Evolutionary conservation across 352 stramenopile genomes (phyloP), one percentile per base, ranked within the genome.

Genomic region (Salisapilia sapeloensis): DNA sequence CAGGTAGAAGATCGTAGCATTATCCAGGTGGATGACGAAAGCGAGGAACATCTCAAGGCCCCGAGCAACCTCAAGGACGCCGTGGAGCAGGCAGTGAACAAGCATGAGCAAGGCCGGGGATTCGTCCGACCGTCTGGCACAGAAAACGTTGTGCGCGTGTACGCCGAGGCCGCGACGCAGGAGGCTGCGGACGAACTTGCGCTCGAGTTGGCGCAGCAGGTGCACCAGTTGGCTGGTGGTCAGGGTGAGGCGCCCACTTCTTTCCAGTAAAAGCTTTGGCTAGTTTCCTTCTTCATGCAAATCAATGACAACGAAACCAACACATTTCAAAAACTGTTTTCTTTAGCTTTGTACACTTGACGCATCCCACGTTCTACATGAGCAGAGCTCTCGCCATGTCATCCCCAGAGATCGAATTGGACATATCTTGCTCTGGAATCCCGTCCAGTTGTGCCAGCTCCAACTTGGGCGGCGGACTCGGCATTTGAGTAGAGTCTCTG

Each of bases 121-220:
- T 99, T 99, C 53, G 80, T 98, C 14, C 74, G 95, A 24, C 89
- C 94, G 18, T 98, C 87, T 39, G 95, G 95, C 16, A 99, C 95
- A 1, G 95, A 99, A 54, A 84, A 99, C 51, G 92, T 92, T 6
- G 94, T 99, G 21, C 89, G 95, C 25, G 82, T 99, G 23, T 99
- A 99, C 66, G 95, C 95, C 18, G 95, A 98, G 57, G 92, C 93
- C 13, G 54, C 72, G 41, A 95, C 77, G 14, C 72, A 94, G 49
- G 58, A 63, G 13, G 64, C 81, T 36, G 92, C 90, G 1, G 87
- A 98, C 46, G 63, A 64, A 24, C 61, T 97, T 22, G 89, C 89
- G 28, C 60, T 78, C 12, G 60, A 79, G 42, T 82, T 92, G 21
- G 78, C 76, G 25, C 66, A 82, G 42, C 66, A 82, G 12, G 56